phyloP scores from a whole-genome alignment of 208 protist genomes.

The Trypanosoma grayi region DNA sequence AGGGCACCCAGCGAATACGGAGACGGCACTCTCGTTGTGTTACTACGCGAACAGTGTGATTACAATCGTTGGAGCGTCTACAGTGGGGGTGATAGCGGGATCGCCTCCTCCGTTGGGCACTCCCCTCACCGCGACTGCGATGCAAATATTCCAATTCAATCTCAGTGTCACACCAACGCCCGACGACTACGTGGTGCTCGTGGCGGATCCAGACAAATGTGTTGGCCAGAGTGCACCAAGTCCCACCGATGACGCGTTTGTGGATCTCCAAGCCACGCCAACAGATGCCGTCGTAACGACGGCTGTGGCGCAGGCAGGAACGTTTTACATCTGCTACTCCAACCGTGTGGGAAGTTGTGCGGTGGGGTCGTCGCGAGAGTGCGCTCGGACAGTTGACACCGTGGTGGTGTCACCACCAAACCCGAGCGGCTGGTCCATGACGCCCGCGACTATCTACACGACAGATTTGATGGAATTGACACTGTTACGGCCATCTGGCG shows the following conservation, averaged over 20 bases:
- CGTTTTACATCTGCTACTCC: constrained; percentile 83
- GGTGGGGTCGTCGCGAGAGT: constrained; percentile 34
- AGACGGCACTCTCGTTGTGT: constrained; percentile 44
- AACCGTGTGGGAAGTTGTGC: constrained; percentile 42
- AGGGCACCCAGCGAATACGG: not conserved
- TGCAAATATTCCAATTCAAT: constrained; percentile 40
- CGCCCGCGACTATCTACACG: constrained; percentile 54
- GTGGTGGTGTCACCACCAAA: constrained; percentile 45
- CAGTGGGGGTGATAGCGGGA: constrained; percentile 39
- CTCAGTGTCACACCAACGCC: constrained; percentile 41
- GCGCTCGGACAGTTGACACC: constrained; percentile 68
- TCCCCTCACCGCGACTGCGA: constrained; percentile 24
- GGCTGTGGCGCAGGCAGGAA: constrained; percentile 45
- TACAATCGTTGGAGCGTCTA: constrained; percentile 38
- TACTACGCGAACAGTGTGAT: constrained; percentile 34
- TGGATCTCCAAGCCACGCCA: not conserved
- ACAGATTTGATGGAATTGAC: constrained; percentile 33
- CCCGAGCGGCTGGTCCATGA: constrained; percentile 52
- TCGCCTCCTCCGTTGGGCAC: constrained; percentile 36
- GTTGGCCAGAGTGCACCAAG: constrained; percentile 23
- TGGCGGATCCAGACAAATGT: constrained; percentile 45
- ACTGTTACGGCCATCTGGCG: constrained; percentile 25
- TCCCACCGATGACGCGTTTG: constrained; percentile 9
- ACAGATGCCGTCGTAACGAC: constrained; percentile 31
- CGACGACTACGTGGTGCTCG: constrained; percentile 65